Evolutionary conservation across 108 stramenopile species (phyloP), one percentile per base, ranked within the genome.

Genomic region (Pseudonitzschia delicatissima): DNA sequence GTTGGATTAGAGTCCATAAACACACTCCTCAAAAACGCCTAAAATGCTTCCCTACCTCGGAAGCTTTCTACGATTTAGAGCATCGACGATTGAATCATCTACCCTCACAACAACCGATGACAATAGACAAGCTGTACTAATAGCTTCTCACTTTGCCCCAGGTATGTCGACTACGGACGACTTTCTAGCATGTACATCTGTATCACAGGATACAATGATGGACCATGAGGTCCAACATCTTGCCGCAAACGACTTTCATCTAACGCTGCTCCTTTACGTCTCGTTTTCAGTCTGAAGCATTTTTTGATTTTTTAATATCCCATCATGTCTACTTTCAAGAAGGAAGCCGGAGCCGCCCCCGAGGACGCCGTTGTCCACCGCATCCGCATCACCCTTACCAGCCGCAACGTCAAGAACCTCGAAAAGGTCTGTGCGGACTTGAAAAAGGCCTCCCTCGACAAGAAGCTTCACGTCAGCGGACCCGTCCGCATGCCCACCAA

Each of bases 401-500:
- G 95, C 69, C 94, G 96, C 70, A 97, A 98, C 67, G 99, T 99
- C 49, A 80, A 91, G 77, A 96, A 96, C 87, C 77, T 99, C 55
- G 99, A 99, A 75, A 98, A 98, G 85, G 93, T 98, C 27, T 99
- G 99, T 85, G 90, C 96, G 23, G 96, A 97, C 73, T 74, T 99
- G 67, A 99, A 99, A 92, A 87, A 85, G 77, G 80, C 83, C 47
- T 96, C 97, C 53, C 64, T 96, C 28, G 95, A 98, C 76, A 84
- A 95, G 83, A 85, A 98, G 79, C 86, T 99, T 55, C 90, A 87
- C 49, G 97, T 98, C 37, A 81, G 79, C 57, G 97, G 98, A 57
- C 99, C 97, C 37, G 97, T 98, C 49, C 96, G 99, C 77, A 84
- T 99, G 52, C 99, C 99, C 55, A 99, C 99, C 83, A 98, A 98